Conservation (phyloP, 2,329 filamentous ascomycete species). For the Rhinocladiella similis region DNA sequence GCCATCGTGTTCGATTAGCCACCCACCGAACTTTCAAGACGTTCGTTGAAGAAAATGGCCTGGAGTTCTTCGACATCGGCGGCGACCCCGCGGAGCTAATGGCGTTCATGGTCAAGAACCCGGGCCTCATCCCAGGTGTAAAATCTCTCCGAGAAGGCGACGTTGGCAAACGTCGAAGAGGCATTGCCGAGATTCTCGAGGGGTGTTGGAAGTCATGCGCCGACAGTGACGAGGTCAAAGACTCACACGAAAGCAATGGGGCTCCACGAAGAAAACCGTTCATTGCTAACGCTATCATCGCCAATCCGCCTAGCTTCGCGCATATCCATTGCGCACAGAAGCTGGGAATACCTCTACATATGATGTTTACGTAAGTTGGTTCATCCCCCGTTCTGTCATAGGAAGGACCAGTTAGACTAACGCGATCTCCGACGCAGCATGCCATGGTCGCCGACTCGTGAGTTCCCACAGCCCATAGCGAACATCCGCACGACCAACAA, state of each 20-base stretch:
- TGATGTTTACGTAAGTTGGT: slow-evolving; percentile 46
- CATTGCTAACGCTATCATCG: slow-evolving; percentile 57
- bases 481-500: slow-evolving; percentile 43
- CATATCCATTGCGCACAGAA: slow-evolving; percentile 56
- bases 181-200: slow-evolving; percentile 40
- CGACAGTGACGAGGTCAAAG: slow-evolving; percentile 31
- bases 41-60: slow-evolving; percentile 53
- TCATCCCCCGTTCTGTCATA: too few relatives aligned
- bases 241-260: not conserved
- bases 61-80: slow-evolving; percentile 61
- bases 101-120: slow-evolving; percentile 52
- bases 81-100: slow-evolving; percentile 56
- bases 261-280: slow-evolving; percentile 40
- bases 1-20: slow-evolving; percentile 58
- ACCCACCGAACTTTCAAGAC: slow-evolving; percentile 57
- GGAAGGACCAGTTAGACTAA: too few relatives aligned
- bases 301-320: slow-evolving; percentile 55
- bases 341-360: slow-evolving; percentile 51
- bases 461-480: slow-evolving; percentile 52
- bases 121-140: slow-evolving; percentile 43
- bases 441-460: slow-evolving; percentile 49
- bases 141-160: slow-evolving; percentile 39
- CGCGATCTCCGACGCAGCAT: slow-evolving; percentile 34
- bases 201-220: slow-evolving; percentile 45
- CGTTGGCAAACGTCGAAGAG: slow-evolving; percentile 33